These are phyloP conservation scores for Claviceps sp. DNA, from an alignment of 2,329 filamentous ascomycete genomes.

Conservation along the genomic window DNA sequence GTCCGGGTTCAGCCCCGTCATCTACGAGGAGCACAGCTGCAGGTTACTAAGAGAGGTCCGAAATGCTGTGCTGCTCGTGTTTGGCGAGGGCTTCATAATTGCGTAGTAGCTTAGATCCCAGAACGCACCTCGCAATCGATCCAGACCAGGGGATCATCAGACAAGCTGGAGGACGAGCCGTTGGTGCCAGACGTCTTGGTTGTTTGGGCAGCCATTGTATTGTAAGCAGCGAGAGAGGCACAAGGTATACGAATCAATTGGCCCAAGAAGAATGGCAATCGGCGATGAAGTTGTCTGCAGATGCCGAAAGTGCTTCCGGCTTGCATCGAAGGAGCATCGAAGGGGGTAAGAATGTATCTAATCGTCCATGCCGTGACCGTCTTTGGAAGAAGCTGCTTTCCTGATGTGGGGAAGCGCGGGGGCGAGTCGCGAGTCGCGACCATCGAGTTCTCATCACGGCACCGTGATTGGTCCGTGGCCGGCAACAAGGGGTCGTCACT, in stretches of 20 bases:
- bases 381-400: too few species aligned
- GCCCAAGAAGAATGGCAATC: too few species aligned
- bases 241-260: not conserved
- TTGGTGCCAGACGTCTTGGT: not conserved
- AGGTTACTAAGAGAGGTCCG: not conserved
- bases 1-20: conserved; percentile 63
- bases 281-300: too few species aligned
- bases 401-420: too few species aligned
- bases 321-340: too few species aligned
- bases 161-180: conserved; percentile 4
- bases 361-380: too few species aligned
- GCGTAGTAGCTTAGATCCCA: too few species aligned
- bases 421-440: too few species aligned
- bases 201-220: not conserved
- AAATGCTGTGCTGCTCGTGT: not conserved
- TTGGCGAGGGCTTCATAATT: not conserved
- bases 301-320: too few species aligned
- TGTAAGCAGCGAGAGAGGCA: too few species aligned
- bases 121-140: conserved; percentile 52
- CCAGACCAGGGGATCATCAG: conserved; percentile 60
- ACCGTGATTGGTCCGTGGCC: conserved; percentile 4
- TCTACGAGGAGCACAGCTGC: conserved; percentile 36
- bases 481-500: not conserved
- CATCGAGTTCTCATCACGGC: conserved; percentile 6
- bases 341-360: too few species aligned